Evolutionary conservation across 1,284 basidiomycete genomes (phyloP), one percentile per base, ranked within the genome.

Genomic region (Neonothopanus nambi): DNA sequence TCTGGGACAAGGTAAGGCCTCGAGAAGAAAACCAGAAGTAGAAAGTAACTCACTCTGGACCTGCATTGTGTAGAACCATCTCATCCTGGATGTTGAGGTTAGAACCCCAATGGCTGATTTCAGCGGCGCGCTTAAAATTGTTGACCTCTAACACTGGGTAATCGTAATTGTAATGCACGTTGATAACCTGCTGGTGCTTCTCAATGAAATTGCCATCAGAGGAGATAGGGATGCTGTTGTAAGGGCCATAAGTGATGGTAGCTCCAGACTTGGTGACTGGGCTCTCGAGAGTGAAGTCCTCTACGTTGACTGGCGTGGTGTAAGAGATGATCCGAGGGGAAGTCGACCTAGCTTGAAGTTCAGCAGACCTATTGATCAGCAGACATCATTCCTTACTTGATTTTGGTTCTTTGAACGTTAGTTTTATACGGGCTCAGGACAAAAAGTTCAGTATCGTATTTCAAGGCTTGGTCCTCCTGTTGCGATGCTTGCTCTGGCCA

Each of bases 81-180:
- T 91, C 84, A 70, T 99, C 95, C 68, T 98, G 84, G 43, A 96
- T 88, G 65, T 97, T 96, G 39, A 99, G 70, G 69, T 96, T 98
- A 47, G 87, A 85, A 39, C 95, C 95, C 97, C 96, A 99, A 69
- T 99, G 96, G 58, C 92, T 95, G 61, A 99, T 85, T 73, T 99
- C 95, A 2, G 90, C 94, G 0, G 80, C 68, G 42, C 97, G 85
- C 53, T 84, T 79, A 43, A 96, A 79, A 24, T 78, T 83, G 18
- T 79, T 79, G 51, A 97, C 75, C 57, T 92, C 85, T 12, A 95
- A 69, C 39, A 97, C 82, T 0, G 96, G 93, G 51, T 84, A 77
- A 30, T 89, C 89, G 57, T 89, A 87, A 61, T 80, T 76, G 72
- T 93, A 99, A 65, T 97, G 93, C 3, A 98, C 78, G 5, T 72